A percentile compares a stretch with the other conserved stretches of the same genome.
Conservation (phyloP, 371 early-diverging fungal species). For the Actinomucor elegans region DNA sequence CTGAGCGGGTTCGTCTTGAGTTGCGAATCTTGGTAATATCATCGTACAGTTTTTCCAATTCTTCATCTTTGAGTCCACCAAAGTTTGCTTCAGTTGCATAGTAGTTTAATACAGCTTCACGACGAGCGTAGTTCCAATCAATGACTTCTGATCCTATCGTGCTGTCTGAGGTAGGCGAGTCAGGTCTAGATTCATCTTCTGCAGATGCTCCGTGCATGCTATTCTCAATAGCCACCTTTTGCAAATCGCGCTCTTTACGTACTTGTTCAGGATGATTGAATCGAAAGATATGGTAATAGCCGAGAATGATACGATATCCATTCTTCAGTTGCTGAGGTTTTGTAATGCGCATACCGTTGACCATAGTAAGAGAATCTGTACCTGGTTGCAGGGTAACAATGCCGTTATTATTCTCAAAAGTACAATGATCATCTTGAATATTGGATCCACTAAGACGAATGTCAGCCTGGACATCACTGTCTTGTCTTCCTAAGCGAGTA, state of each 20-base stretch:
- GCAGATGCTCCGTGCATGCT: conserved; percentile 11
- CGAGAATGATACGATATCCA: conserved; percentile 84
- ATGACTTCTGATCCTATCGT: conserved; percentile 58
- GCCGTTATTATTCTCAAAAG: conserved; percentile 69
- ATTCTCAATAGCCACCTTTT: conserved; percentile 28
- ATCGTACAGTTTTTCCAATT: conserved; percentile 59
- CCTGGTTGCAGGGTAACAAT: conserved; percentile 66
- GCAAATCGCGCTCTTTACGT: conserved; percentile 65
- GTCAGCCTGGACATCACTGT: conserved; percentile 53
- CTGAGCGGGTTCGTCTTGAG: conserved; percentile 51
- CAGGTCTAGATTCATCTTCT: conserved; percentile 39
- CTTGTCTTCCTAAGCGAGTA: conserved; percentile 71
- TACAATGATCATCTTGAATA: conserved; percentile 74
- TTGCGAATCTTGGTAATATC: conserved; percentile 57
- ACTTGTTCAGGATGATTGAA: conserved; percentile 89
- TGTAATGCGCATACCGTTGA: conserved; percentile 73
- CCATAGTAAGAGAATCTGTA: conserved; percentile 63
- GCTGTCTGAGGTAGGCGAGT: conserved; percentile 56
- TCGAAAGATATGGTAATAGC: conserved; percentile 79
- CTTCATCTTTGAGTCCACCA: conserved; percentile 57
- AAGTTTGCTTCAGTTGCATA: conserved; percentile 46
- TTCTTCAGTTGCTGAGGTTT: conserved; percentile 64
- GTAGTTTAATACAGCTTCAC: conserved; percentile 64
- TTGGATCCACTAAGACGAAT: conserved; percentile 74
- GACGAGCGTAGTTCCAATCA: conserved; percentile 80